Evolutionary conservation across 345 rosid species (phyloP).

Genomic region (Gossypium sturtianum): DNA sequence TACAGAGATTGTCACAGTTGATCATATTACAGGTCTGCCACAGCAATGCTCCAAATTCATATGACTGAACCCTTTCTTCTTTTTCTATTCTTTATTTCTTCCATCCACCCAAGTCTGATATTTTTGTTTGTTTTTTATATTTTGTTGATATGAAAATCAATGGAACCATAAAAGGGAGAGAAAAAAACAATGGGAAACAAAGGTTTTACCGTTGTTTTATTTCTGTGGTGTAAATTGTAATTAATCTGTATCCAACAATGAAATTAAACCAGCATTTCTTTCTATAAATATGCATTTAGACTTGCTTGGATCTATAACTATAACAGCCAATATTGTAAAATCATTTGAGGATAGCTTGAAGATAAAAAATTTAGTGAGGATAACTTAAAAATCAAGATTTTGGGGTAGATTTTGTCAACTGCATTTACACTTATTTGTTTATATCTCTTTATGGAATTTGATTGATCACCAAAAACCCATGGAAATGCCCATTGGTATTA

Average conservation of each 20-base stretch:
- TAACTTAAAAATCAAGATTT: too few relatives aligned
- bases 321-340: too few relatives aligned
- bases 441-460: neutral
- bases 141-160: conserved; percentile 14
- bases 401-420: neutral
- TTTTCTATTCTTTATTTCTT: conserved; percentile 23
- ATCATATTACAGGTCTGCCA: conserved; percentile 84
- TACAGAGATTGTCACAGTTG: conserved; percentile 71
- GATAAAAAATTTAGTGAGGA: neutral
- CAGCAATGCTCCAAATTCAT: conserved; percentile 61
- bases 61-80: conserved; percentile 1
- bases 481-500: neutral
- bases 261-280: neutral
- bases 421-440: neutral
- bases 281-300: too few relatives aligned
- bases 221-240: neutral
- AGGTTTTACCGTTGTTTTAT: conserved; percentile 6
- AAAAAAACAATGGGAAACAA: conserved; percentile 11
- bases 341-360: neutral
- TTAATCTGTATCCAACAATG: conserved; percentile 12
- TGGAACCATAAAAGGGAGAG: conserved; percentile 9
- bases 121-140: conserved; percentile 4
- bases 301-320: too few relatives aligned
- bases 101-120: neutral
- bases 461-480: conserved; percentile 6